Base-by-base conservation (phyloP, 495 filamentous ascomycete species). In the Talaromyces trachyspermus region DNA sequence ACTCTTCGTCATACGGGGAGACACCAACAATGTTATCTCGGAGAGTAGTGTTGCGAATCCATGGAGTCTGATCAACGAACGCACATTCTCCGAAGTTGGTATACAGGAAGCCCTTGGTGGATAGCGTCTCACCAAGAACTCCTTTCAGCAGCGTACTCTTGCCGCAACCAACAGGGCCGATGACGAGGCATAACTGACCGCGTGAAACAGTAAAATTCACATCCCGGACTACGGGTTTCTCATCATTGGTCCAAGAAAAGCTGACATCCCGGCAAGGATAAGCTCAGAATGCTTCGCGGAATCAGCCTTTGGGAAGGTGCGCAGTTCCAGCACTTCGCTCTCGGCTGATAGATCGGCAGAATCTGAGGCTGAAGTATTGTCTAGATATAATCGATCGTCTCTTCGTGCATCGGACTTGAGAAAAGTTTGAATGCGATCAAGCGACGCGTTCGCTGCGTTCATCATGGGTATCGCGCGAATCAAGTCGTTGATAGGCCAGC, bases 31-130 rank as follows among this genome's bases (percentile, higher is more conserved):
- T 81, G 49, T 71, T 80, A 12, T 83, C 70, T 45, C 66, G 64
- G 46, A 85, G 69, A 0, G 77, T 78, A 0, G 61, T 73, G 43
- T 84, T 84, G 55, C 68, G 74, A 19, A 78, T 72, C 64, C 77
- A 78, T 1, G 68, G 69, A 18, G 55, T 69, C 57, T 68, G 72
- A 43, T 73, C 75, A 51, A 76, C 79, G 48, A 67, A 79, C 5
- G 77, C 74, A 32, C 77, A 58, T 27, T 63, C 61, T 6, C 54
- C 24, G 0, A 63, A 62, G 0, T 62, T 58, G 11, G 73, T 30
- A 15, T 60, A 48, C 27, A 73, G 45, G 10, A 52, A 61, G 23
- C 79, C 79, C 12, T 59, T 46, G 1, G 59, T 32, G 20, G 64
- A 56, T 17, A 66, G 65, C 1, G 76, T 60, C 53, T 46, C 68